Evolutionary conservation across 345 rosid genomes (phyloP), one percentile per base, ranked within the genome.

Genomic region (Isatis tinctoria): DNA sequence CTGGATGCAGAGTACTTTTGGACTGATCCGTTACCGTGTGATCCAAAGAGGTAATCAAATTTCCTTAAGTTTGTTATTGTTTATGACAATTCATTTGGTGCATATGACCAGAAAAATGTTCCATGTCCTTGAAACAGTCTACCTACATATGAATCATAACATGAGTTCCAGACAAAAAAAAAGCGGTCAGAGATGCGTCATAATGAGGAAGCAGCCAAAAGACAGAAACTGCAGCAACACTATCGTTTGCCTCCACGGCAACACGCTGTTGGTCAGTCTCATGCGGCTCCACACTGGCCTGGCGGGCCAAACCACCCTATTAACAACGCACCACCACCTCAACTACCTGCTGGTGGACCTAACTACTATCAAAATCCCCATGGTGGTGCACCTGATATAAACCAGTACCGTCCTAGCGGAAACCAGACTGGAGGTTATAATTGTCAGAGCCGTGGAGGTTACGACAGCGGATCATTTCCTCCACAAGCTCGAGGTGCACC

Each of bases 121-220:
- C 51, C 51, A 8, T 45, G 51, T 45, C 51, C 51, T 2, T 17
- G 10, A 45, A 17, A 45, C 51, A 45, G 51, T 45, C 51, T 45
- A 45, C 51, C 51, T 11, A 45, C 16, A 45, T 45, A 45, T 45
- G 51, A 45, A 45, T 45, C 51, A 45, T 45, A 22, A 16, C 51
- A 45, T 45, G 51, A 45, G 84, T 94, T 88, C 82, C 97, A 91
- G 77, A 91, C 97, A 30, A 92, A 90, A 91, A 95, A 90, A 74
- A 90, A 85, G 82, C 82, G 97, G 54, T 97, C 90, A 85, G 93
- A 91, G 78, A 97, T 88, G 75, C 86, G 96, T 47, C 96, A 91
- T 68, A 89, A 94, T 2, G 90, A 86, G 72, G 95, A 88, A 82
- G 88, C 85, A 47, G 91, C 97, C 3, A 93, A 89, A 49, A 85